Evolutionary conservation across 2,329 filamentous ascomycete genomes (phyloP), one percentile per base, ranked within the genome.

Genomic region (Trichoderma cornu-damae): DNA sequence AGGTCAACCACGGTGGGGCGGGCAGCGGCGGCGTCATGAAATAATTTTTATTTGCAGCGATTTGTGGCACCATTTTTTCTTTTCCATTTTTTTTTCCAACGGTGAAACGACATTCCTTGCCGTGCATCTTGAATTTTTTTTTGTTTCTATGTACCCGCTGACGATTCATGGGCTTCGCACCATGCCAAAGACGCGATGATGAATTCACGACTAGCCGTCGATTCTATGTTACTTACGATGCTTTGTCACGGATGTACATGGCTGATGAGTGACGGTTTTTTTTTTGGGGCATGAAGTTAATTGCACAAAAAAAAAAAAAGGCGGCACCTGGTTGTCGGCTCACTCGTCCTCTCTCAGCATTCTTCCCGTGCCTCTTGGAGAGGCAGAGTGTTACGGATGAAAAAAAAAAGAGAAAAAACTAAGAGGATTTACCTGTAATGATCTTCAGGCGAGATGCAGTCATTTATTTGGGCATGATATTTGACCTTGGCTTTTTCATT

Each of bases 231-330:
- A 65, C 62, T 64, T 64, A 64, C 61, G 63, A 71, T 65, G 66
- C 66, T 65, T 61, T 48, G 65, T 68, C 66, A 72, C 63, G 70
- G 68, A 70, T 70, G 67, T 69, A 73, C 69, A 75, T 70, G 73
- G 70, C 70, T 75, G 68, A 76, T 71, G 73, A 75, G 70, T 73
- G 68, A 75, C 69, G 71, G 68, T 69, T 67, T 44, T 42, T 50
- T 53, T 56, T 67, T 74, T n/a, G n/a, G n/a, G n/a, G 70, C 73
- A 73, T 69, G 68, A 69, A 69, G 69, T 72, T 66, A 71, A 65
- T 54, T 66, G 60, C 57, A 59, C 68, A 67, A 61, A 69, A 69
- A 48, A 68, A 58, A 67, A 61, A 69, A 69, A 48, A 68, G 59
- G 53, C 59, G 57, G 60, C 59, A 59, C 37, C 51, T 26, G 57